Evolutionary conservation across 495 filamentous ascomycete genomes (phyloP).

Genomic region (Copromyces sp.): DNA sequence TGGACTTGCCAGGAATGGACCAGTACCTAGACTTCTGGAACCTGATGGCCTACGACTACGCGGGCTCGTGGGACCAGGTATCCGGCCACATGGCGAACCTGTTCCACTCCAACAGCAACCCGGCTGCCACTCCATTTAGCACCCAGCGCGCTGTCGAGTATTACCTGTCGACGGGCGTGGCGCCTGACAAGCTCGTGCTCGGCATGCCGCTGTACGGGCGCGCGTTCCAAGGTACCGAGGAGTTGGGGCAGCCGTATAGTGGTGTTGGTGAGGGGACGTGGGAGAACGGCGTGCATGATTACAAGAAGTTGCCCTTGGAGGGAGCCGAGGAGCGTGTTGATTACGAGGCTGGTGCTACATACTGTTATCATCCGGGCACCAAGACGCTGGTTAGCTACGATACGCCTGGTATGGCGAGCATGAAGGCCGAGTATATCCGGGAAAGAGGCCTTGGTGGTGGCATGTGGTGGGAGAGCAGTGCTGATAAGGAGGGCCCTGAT

Average conservation of each 20-base stretch:
- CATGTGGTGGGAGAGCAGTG: constrained; percentile 97
- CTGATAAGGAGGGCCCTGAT: constrained; percentile 54
- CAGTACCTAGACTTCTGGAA: constrained; percentile 87
- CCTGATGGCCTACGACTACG: constrained; percentile 78
- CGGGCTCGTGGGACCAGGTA: constrained; percentile 63
- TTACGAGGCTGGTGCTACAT: constrained; percentile 51
- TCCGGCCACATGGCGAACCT: constrained; percentile 81
- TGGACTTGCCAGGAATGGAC: constrained; percentile 68
- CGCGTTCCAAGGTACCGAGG: constrained; percentile 68
- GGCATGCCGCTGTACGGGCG: constrained; percentile 92
- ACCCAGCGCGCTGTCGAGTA: constrained; percentile 56
- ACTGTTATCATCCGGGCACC: constrained; percentile 53
- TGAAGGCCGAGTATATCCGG: constrained; percentile 63
- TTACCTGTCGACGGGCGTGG: constrained; percentile 58
- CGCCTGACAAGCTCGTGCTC: constrained; percentile 61
- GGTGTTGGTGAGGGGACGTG: constrained; percentile 71
- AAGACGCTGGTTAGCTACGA: constrained; percentile 73
- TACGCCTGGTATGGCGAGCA: constrained; percentile 50
- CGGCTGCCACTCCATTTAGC: constrained; percentile 61
- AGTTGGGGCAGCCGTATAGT: constrained; percentile 54
- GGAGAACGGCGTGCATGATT: constrained; percentile 87
- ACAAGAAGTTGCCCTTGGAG: constrained; percentile 52
- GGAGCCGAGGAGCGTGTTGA: constrained; percentile 45
- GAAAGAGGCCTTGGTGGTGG: constrained; percentile 60
- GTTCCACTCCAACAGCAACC: constrained; percentile 43